Conservation (phyloP, 2,329 filamentous ascomycete genomes). For the Coniochaeta sp. region DNA sequence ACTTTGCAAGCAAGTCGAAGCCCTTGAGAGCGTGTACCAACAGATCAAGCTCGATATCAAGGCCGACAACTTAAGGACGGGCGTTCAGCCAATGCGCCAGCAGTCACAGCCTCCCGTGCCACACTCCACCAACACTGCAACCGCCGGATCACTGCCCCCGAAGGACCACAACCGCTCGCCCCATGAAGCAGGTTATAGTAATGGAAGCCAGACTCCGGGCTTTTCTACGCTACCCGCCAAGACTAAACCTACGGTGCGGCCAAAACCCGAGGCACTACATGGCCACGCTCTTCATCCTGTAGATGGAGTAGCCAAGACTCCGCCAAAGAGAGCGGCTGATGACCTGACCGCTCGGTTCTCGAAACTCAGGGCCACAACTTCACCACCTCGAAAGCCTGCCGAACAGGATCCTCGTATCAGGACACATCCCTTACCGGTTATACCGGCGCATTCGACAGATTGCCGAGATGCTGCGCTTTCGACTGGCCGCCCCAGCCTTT, state of each 20-base stretch:
- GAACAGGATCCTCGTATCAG: conserved; percentile 47
- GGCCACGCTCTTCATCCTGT: conserved; percentile 47
- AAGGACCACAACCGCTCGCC: background rate
- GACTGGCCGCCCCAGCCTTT: conserved; percentile 24
- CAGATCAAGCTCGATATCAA: conserved; percentile 53
- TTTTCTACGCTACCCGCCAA: conserved; percentile 19
- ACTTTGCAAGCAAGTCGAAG: conserved; percentile 43
- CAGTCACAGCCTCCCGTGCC: background rate
- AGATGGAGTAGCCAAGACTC: conserved; percentile 20
- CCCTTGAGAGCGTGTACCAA: conserved; percentile 43
- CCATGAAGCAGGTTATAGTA: conserved; percentile 4
- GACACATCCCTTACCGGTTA: conserved; percentile 36
- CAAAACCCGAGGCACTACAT: conserved; percentile 62
- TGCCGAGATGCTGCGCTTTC: background rate
- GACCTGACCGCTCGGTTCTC: conserved; percentile 53
- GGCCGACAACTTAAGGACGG: conserved; percentile 56
- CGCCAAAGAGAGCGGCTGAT: conserved; percentile 25
- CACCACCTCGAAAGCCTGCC: conserved; percentile 10
- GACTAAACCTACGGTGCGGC: conserved; percentile 45
- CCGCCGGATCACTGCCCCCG: background rate
- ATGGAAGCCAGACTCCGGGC: conserved; percentile 10
- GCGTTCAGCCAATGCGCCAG: conserved; percentile 39
- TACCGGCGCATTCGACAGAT: conserved; percentile 19
- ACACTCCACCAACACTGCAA: background rate
- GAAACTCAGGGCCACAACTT: conserved; percentile 32